Conservation (phyloP, 2,329 filamentous ascomycete species). For the Stachybotrys chlorohalonatus region DNA sequence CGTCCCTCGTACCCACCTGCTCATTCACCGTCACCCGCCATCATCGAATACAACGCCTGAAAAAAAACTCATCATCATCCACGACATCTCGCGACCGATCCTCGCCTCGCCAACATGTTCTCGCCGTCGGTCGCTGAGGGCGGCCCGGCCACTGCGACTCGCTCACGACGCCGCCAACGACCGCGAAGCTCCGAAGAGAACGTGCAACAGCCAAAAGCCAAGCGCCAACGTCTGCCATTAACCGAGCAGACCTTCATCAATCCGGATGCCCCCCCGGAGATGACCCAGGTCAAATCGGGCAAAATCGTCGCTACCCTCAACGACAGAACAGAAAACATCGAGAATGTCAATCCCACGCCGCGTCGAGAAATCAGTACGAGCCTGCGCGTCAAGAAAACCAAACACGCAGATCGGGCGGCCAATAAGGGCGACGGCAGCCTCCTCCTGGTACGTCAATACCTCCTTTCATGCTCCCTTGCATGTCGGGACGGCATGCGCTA, state of each 20-base stretch:
- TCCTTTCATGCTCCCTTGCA: conserved; percentile 4
- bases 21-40: neutral
- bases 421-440: conserved; percentile 60
- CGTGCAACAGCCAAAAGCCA: conserved; percentile 51
- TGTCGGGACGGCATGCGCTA: conserved; percentile 7
- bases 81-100: conserved; percentile 1
- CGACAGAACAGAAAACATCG: conserved; percentile 37
- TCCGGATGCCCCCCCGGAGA: conserved; percentile 41
- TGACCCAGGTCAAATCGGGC: conserved; percentile 45
- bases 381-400: conserved; percentile 53
- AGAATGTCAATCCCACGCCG: conserved; percentile 27
- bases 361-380: conserved; percentile 41
- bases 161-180: conserved; percentile 53
- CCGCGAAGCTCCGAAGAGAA: conserved; percentile 46
- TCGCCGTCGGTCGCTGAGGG: conserved; percentile 43
- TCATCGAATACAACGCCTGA: neutral
- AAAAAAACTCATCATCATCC: neutral
- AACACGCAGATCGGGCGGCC: conserved; percentile 48
- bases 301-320: conserved; percentile 30
- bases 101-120: conserved; percentile 40
- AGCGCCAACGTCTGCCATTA: conserved; percentile 50
- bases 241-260: conserved; percentile 48
- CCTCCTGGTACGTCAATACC: conserved; percentile 45
- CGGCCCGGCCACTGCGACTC: conserved; percentile 46
- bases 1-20: neutral